Base-by-base conservation (phyloP, 306 rosid species). In the Purshia tridentata region DNA sequence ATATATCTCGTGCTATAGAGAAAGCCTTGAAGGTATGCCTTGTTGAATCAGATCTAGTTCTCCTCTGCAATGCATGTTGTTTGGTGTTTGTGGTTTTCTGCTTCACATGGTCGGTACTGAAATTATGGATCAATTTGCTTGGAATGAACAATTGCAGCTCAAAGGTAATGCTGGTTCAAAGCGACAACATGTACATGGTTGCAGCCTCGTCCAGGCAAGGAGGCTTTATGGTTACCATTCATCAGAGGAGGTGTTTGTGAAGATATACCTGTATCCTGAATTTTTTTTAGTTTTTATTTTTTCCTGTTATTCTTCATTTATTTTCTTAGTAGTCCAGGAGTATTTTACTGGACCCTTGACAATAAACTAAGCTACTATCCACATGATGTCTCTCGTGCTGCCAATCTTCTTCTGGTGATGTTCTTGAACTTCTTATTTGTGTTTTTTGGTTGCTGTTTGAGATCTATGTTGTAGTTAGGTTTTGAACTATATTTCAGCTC, bases 221-320 rank as follows among this genome's bases (percentile, higher is more conserved):
- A 93, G 65, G 72, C 86, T 93, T 70, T 93, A 91, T 82, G 97
- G 98, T 72, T 91, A 91, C 80, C 86, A 88, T 81, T 91, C 97
- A 76, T 82, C 80, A 23, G 98, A 91, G 80, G 98, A 93, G 80
- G 79, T 89, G 65, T 93, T 93, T 72, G 84, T 89, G 76, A 89
- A 93, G 96, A 93, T 89, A 80, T 93, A 87, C 77, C 79, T 93
- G 98, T 93, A 93, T 93, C 98, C 96, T 44, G 22, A 59, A 51
- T 75, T 5, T 59, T 76, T 37, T 75, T n/a, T 54, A 59, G 47
- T 75, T 5, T 59, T 76, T 37, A 72, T n/a, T 54, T 72, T 40
- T 22, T 35, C 70, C 35, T 11, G 16, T 70, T 51, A 6, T 20
- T 54, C 44, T 29, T 57, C 14, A 70, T 75, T 53, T 78, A 61